Evolutionary conservation across 768 basidiomycete genomes (phyloP), one percentile per base, ranked within the genome.

Genomic region (Suillus plorans): DNA sequence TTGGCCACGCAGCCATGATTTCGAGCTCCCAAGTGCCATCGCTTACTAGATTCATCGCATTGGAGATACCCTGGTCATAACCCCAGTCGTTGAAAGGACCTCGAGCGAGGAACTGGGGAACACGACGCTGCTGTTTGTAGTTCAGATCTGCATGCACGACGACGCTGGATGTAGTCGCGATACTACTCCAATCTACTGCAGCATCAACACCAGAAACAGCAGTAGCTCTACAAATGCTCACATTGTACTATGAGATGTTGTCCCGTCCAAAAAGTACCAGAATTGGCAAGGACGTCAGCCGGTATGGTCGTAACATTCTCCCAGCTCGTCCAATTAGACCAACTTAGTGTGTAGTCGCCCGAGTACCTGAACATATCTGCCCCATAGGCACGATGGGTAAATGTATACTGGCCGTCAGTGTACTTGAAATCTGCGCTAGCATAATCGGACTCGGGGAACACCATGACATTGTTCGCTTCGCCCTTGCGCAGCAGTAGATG

Each of bases 11-110:
- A 39, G 92, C 85, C 89, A 94, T 95, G 72, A 97, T 89, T 75
- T 94, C 90, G 56, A 95, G 82, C 67, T 92, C 88, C 94, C 95
- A 97, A 59, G 81, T 80, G 60, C 89, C 85, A 56, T 92, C 83
- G 8, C 79, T 76, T 57, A 83, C 83, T 64, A 87, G 85, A 36
- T 76, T 78, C 90, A 97, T 93, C 67, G 84, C 69, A 47, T 91
- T 84, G 0, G 85, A 68, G 50, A 94, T 85, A 70, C 95, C 95
- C 64, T 87, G 80, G 79, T 97, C 95, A 73, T 87, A 95, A 63
- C 95, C 95, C 94, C 94, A 97, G 42, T 84, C 78, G 71, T 97
- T 97, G 85, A 93, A 97, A 0, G 89, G 87, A 57, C 95, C 95
- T 69, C 95, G 90, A 52, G 88, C 91, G 61, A 97, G 79, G 69